Evolutionary conservation across 306 rosid species (phyloP), one percentile per base, ranked within the genome.

Genomic region (Parietaria judaica): DNA sequence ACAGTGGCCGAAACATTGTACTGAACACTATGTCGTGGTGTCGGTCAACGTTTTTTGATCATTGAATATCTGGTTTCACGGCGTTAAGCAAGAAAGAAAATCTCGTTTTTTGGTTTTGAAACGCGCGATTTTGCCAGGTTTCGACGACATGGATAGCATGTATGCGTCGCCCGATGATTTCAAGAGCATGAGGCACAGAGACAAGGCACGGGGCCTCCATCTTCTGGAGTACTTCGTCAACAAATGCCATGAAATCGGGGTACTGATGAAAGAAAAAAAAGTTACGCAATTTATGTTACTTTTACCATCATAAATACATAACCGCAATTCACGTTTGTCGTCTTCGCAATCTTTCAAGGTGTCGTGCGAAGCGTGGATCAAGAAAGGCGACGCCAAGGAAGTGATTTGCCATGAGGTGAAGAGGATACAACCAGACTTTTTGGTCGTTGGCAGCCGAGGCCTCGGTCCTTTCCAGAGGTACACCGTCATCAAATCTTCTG

Each of bases 391-490:
- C 72, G 83, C 96, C 36, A 88, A 84, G 58, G 96, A 85, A 75
- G 90, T 80, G 36, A 84, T 92, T 73, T 82, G 92, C 66, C 85
- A 70, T 15, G 98, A 92, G 80, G 96, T 82, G 66, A 76, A 71
- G 60, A 83, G 86, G 5, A 48, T 80, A 7, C 80, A 45, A 43
- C 98, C 96, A 2, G 98, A 92, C 84, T 46, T 92, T 66, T 81
- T 92, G 50, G 95, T 88, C 56, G 85, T 92, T 16, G 98, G 98
- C 54, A 70, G 95, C 76, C 81, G 98, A 46, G 98, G 98, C 16
- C 96, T 92, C 65, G 98, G 98, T 34, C 98, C 95, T 23, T 92
- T 92, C 77, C 96, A 88, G 69, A 88, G 87, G 98, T 88, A 80
- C 66, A 66, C 34, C 35, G 48, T 6, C 43, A 23, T 23, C 31